Conservation (phyloP, 1,284 basidiomycete species). For the Meira nashicola region DNA sequence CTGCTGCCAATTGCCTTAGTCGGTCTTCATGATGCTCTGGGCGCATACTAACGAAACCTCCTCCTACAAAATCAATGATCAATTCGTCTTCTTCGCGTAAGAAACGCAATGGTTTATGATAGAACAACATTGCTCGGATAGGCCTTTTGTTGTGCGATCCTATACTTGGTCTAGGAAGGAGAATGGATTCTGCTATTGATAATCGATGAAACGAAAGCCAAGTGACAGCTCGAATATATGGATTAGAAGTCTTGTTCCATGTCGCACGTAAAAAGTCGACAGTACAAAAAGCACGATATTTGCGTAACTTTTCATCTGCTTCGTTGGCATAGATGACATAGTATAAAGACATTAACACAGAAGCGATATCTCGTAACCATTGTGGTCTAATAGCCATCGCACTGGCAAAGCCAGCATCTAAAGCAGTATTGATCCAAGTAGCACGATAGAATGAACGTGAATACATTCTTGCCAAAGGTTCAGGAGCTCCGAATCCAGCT, state of each 20-base stretch:
- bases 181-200: constrained; percentile 67
- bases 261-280: constrained; percentile 90
- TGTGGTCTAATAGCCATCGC: constrained; percentile 88
- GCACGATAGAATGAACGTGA: constrained; percentile 88
- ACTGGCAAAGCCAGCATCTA: constrained; percentile 95
- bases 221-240: constrained; percentile 71
- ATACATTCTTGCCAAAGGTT: constrained; percentile 76
- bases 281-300: constrained; percentile 84
- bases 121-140: constrained; percentile 79
- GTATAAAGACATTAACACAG: constrained; percentile 70
- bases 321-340: constrained; percentile 91
- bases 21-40: constrained; percentile 80
- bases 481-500: constrained; percentile 79
- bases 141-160: constrained; percentile 60
- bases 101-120: constrained; percentile 66
- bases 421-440: constrained; percentile 80
- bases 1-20: constrained; percentile 76
- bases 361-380: constrained; percentile 74
- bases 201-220: constrained; percentile 59
- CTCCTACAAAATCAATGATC: constrained; percentile 75
- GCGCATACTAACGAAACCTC: constrained; percentile 88
- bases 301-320: constrained; percentile 78
- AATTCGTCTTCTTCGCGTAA: constrained; percentile 55
- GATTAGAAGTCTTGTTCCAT: constrained; percentile 95
- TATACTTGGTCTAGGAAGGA: constrained; percentile 68